phyloP scores from a whole-genome alignment of 75 land plant species.

The Picea sitchensis region DNA sequence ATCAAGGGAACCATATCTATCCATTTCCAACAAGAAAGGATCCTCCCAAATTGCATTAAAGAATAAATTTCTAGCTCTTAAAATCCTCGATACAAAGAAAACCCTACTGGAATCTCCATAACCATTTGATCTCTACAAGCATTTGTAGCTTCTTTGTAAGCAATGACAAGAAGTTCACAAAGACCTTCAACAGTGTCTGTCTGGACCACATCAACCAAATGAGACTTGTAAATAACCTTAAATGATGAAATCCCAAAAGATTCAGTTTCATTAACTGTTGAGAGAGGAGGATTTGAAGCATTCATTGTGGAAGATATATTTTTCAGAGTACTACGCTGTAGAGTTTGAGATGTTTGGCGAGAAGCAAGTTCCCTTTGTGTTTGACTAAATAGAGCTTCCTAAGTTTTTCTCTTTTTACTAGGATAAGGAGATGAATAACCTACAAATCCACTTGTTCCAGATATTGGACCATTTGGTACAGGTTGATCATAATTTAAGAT shows the following conservation, averaged over 20 bases:
- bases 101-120: no score
- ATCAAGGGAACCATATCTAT: no score
- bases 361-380: slow-evolving; percentile 1
- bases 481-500: slow-evolving; percentile 46
- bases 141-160: slow-evolving; percentile 30
- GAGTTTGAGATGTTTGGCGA: background rate
- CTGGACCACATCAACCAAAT: slow-evolving; percentile 37
- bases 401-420: slow-evolving; percentile 62
- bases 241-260: background rate
- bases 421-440: slow-evolving; percentile 63
- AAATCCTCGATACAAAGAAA: no score
- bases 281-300: background rate
- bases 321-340: background rate
- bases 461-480: slow-evolving; percentile 64
- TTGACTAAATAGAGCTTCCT: slow-evolving; percentile 52
- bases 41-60: no score
- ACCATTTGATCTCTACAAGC: background rate
- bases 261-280: background rate
- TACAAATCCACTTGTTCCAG: slow-evolving; percentile 14
- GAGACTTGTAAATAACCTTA: slow-evolving; percentile 14
- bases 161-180: slow-evolving; percentile 36
- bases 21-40: no score
- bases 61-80: no score
- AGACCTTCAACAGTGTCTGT: slow-evolving; percentile 26
- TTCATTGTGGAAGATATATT: background rate